Evolutionary conservation across 2,329 filamentous ascomycete genomes (phyloP), one percentile per base, ranked within the genome.

Genomic region (Alternaria sp.): DNA sequence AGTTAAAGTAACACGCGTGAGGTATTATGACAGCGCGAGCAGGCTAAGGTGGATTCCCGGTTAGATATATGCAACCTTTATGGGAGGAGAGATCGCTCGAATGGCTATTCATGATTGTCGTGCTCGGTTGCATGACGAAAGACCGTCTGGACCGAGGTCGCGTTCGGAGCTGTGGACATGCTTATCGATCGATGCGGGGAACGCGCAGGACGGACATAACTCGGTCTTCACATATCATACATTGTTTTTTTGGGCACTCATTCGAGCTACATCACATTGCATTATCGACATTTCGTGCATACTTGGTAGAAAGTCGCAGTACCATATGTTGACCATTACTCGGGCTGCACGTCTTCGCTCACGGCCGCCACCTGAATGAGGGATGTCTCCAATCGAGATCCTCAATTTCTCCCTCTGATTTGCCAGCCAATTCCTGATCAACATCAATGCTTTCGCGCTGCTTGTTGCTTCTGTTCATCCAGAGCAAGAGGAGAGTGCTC

Each of bases 381-480:
- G 89, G 89, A 77, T 92, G 89, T 30, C 68, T 71, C 75, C 76
- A 79, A 45, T 79, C 77, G 40, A 79, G 32, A 63, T 78, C 75
- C 64, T 78, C 74, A 54, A 73, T 65, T 56, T 77, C 66, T 8
- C 64, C 60, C 4, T 40, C 16, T 14, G 61, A 70, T 53, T 89
- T 59, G 0, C 86, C 87, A 1, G 79, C 81, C 63, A 91, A 73
- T 62, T 87, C 85, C 5, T 80, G 75, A 73, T 88, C 87, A 4
- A 87, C 79, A 71, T 87, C 83, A 44, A 82, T 81, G n/a, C 68
- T 71, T 20, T 85, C 85, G 51, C 88, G 82, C 69, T 81, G 84
- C 72, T 80, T 84, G 70, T 92, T 92, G 67, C 90, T 87, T 72
- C 74, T 77, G 53, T 80, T 81, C 83, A 91, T 90, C 86, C 87